Percentiles rank a stretch among this genome's conserved stretches.
phyloP scores from a whole-genome alignment of 2,329 filamentous ascomycete genomes.

The Verticillium klebahnii region DNA sequence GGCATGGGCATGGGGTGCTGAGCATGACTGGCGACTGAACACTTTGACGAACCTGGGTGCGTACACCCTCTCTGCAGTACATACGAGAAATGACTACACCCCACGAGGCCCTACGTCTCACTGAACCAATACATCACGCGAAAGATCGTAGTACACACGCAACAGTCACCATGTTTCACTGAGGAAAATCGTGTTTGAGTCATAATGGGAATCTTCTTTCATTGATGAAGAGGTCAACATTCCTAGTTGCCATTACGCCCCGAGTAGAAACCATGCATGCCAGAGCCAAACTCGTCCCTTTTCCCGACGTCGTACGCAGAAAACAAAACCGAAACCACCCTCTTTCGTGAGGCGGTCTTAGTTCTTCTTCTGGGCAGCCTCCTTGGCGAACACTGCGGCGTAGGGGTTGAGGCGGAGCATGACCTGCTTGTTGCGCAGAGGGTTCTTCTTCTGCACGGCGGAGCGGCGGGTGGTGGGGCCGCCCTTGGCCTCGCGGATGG shows the following conservation, averaged over 20 bases:
- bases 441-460: conserved; percentile 99
- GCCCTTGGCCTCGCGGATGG: conserved; percentile 88
- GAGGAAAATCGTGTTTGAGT: background rate
- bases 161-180: conserved; percentile 5
- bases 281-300: conserved; percentile 14
- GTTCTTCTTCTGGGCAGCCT: conserved; percentile 47
- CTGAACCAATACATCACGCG: too few species aligned
- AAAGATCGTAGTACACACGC: background rate
- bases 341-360: background rate
- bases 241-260: conserved; percentile 16
- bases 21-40: background rate
- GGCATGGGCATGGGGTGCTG: conserved; percentile 22
- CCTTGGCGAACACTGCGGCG: conserved; percentile 83
- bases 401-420: conserved; percentile 98
- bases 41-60: background rate
- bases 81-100: too few species aligned
- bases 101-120: too few species aligned
- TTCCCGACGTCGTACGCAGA: conserved; percentile 7
- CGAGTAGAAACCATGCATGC: conserved; percentile 16
- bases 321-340: background rate
- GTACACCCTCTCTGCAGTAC: background rate
- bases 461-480: conserved; percentile 84
- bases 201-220: conserved; percentile 14
- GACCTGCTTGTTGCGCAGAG: conserved; percentile 97
- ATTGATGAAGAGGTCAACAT: conserved; percentile 17